Evolutionary conservation across 1,284 basidiomycete genomes (phyloP), one percentile per base, ranked within the genome.

Genomic region (Wolfiporia cocos): DNA sequence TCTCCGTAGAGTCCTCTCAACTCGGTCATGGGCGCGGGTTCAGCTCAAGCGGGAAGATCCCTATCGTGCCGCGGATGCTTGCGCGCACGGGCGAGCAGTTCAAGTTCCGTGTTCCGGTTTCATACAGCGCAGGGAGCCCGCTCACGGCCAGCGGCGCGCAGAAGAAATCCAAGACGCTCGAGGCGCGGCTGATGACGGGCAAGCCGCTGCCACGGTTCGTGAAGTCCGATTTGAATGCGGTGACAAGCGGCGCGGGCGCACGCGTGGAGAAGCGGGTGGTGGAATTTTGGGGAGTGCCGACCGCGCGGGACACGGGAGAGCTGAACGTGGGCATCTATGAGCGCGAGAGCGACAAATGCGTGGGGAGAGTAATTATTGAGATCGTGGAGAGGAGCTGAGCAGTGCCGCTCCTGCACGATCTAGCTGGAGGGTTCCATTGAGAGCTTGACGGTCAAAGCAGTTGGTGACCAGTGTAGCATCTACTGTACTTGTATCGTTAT

Each of bases 1-100:
- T 78, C 52, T 75, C 77, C 6, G 57, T 80, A 18, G 79, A 78
- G 49, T 79, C 78, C 2, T 78, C 76, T 10, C 69, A 70, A 37
- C 61, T 62, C 28, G 63, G 67, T 2, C 53, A 63, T 45, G 58
- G 49, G 39, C 57, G 44, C 34, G 49, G 51, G 14, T 43, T 52
- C 37, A 44, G 61, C 40, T 11, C 49, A 46, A 41, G 38, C 44
- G 31, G 36, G 29, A 26, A 41, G 39, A 31, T 42, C 29, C 26
- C 49, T 15, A 48, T 49, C 34, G 62, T 64, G 12, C 65, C 66
- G 34, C 69, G 74, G 26, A 73, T 75, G 53, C 62, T 82, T 40
- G 70, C 77, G 19, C 69, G 79, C 26, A 64, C 66, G 1, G 78
- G 77, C 19, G 79, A 84, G 54, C 68, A 64, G 44, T 84, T 84